These are phyloP conservation scores for Aspergillus sp. DNA, from an alignment of 2,329 filamentous ascomycete genomes.

Conservation along the genomic window DNA sequence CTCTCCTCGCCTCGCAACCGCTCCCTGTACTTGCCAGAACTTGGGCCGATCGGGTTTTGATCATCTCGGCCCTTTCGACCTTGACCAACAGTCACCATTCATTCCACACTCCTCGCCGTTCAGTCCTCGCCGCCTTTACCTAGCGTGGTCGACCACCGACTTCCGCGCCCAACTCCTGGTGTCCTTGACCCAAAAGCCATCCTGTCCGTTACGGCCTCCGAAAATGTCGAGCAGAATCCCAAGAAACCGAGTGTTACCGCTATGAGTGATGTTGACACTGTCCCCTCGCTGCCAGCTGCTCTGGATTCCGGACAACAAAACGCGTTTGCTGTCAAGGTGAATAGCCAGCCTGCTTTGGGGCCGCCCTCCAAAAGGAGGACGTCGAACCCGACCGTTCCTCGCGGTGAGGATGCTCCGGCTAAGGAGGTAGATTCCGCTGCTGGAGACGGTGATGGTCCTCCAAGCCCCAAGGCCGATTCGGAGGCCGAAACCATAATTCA, in stretches of 20 bases:
- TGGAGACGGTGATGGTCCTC: conserved; percentile 35
- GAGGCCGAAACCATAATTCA: conserved; percentile 53
- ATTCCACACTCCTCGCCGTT: conserved; percentile 1
- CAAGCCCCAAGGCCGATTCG: conserved; percentile 46
- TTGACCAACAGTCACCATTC: conserved; percentile 9
- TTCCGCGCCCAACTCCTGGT: conserved; percentile 36
- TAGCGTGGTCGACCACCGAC: conserved; percentile 32
- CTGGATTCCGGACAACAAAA: conserved; percentile 34
- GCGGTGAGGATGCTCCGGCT: conserved; percentile 23
- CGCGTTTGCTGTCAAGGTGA: conserved; percentile 33
- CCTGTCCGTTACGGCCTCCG: conserved; percentile 38
- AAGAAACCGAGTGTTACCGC: conserved; percentile 43
- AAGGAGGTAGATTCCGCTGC: conserved; percentile 27
- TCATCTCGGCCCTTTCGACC: background rate
- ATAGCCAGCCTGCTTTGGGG: conserved; percentile 24
- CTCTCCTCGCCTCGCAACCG: conserved; percentile 3
- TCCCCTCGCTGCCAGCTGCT: conserved; percentile 39
- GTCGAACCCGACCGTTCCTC: conserved; percentile 18
- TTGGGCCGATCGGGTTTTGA: background rate
- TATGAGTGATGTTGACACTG: conserved; percentile 49
- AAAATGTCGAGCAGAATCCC: conserved; percentile 46
- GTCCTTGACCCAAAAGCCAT: conserved; percentile 30
- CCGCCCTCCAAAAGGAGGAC: conserved; percentile 25
- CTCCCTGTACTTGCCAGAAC: background rate
- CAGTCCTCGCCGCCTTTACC: background rate